phyloP scores from a whole-genome alignment of 441 rosid species.

The Pelargonium myrrhifolium region DNA sequence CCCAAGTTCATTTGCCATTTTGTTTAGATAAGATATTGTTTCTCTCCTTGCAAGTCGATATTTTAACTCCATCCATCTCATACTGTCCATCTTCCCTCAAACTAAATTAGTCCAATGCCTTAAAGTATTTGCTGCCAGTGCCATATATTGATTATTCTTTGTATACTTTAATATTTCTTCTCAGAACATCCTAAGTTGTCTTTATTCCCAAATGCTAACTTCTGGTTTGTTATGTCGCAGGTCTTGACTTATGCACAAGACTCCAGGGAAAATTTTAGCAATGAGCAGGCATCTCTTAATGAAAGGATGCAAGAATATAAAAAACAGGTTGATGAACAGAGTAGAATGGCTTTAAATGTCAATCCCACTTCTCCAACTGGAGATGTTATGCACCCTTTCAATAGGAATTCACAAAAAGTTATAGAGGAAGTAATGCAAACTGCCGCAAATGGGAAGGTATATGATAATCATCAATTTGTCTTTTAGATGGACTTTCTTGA shows the following conservation, averaged over 20 bases:
- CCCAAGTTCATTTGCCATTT: too few species aligned
- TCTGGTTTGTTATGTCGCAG: slow-evolving; percentile 32
- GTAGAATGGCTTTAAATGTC: slow-evolving; percentile 76
- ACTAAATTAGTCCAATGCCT: too few species aligned
- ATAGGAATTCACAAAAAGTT: slow-evolving; percentile 98
- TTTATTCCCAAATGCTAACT: neutral
- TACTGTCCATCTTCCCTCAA: too few species aligned
- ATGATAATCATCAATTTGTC: neutral
- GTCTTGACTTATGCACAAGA: slow-evolving; percentile 93
- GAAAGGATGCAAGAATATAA: slow-evolving; percentile 97
- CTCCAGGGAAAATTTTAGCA: slow-evolving; percentile 89
- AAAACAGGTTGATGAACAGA: slow-evolving; percentile 93
- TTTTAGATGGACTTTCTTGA: slow-evolving; percentile 6
- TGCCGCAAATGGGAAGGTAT: slow-evolving; percentile 95
- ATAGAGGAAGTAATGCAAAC: slow-evolving; percentile 99
- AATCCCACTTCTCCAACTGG: slow-evolving; percentile 92
- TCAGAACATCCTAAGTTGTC: neutral
- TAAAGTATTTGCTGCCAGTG: neutral
- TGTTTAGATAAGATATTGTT: too few species aligned
- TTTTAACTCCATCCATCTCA: too few species aligned
- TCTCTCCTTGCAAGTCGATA: too few species aligned
- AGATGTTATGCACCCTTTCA: slow-evolving; percentile 91
- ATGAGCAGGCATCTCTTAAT: slow-evolving; percentile 89
- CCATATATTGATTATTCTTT: neutral
- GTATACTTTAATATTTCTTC: neutral